Evolutionary conservation across 352 stramenopile genomes (phyloP), one percentile per base, ranked within the genome.

Genomic region (Phytophthora boehmeriae): DNA sequence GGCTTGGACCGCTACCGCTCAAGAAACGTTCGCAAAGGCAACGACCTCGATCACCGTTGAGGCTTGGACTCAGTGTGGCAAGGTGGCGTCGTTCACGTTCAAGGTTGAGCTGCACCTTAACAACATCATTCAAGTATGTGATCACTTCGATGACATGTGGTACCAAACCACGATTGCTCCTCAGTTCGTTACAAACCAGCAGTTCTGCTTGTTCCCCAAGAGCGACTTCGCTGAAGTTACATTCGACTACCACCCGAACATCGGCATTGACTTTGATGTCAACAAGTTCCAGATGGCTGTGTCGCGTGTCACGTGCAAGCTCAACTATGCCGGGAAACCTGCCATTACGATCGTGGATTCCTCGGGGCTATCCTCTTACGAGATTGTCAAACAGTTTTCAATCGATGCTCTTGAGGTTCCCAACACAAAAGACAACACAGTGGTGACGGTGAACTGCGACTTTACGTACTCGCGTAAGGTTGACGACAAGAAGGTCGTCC

Each of bases 21-120:
- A 41, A 17, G 54, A 61, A 17, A 68, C 41, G 34, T 80, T 83
- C 32, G 30, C 30, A 14, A 42, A 36, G 3, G 22, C 71, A 13
- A 49, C 72, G 25, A 72, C 66, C 27, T 63, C 69, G 42, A 67
- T 83, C 61, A 68, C 57, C n/a, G 14, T 84, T 20, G 68, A 84
- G 49, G 75, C 71, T 11, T 84, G 75, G 75, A 76, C 75, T 14
- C 58, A 78, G 20, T 84, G 75, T 36, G 75, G 75, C 17, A 32
- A 70, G 9, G 65, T 77, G 6, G 34, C 4, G 34, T 4, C 34
- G 34, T 41, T 41, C 9, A 41, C 34, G 13, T 84, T 81, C 36
- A 49, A 63, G 20, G 51, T 81, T 3, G 43, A 64, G 51, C 51
- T 81, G 44, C 72, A 81, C 38, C 44, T 63, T 27, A 52, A 66